Base-by-base conservation (phyloP, 176 grass and related monocot genomes). In the Raddia distichophylla region DNA sequence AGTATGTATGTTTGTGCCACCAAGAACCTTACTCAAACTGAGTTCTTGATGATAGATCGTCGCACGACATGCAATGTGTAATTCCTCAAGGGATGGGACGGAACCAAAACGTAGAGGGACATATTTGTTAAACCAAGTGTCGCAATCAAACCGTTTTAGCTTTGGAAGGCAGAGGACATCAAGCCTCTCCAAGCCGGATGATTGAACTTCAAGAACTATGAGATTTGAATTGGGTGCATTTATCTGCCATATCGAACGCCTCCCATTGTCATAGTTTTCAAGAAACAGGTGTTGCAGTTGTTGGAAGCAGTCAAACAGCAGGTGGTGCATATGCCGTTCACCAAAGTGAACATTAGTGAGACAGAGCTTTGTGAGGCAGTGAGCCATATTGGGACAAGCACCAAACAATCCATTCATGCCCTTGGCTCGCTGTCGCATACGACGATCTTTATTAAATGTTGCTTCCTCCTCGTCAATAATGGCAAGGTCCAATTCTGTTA, bases 121-220 rank as follows among this genome's bases (percentile, higher is more conserved):
- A 20, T 44, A 27, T 27, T 27, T 8, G 0, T 16, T 42, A 33
- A 56, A 42, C 81, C 81, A 83, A 3, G 17, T 16, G 27, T 83
- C 34, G 12, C 13, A 75, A 46, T 3, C 0, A 10, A 83, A 13
- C 13, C 8, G 34, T 58, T 74, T 10, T 22, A 83, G 60, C 64
- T 83, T 82, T 53, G 69, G 80, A 52, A 64, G 69, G 69, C 17
- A 60, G 10, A 27, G 10, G 10, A 82, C 69, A 9, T 83, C 70
- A 45, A 83, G 8, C 32, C 9, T 65, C 47, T 15, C n/a, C 2
- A 54, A 74, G 47, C 8, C 33, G 48, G 58, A 46, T 1, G 32
- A 4, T 7, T 0, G 7, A 2, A 83, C 18, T 3, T 74, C 47
- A 10, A 83, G 80, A 16, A 73, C n/a, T 19, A 46, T 54, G 37